These are phyloP conservation scores for Gentiana dahurica DNA, from an alignment of 257 asterid genomes.

Conservation along the genomic window DNA sequence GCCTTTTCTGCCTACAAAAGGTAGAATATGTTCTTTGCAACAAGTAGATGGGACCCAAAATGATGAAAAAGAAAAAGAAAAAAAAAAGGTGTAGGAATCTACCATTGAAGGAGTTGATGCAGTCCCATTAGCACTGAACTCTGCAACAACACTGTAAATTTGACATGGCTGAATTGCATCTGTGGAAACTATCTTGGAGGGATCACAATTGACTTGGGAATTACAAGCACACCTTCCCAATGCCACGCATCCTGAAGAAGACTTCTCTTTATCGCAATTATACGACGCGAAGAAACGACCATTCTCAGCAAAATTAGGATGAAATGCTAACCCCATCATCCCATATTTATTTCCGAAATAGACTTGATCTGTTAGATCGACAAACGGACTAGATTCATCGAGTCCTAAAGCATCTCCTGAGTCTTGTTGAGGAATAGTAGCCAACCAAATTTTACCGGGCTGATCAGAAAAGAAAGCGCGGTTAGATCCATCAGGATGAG, in stretches of 20 bases:
- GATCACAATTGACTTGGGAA: conserved; percentile 77
- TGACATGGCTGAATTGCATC: conserved; percentile 49
- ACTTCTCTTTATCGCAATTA: conserved; percentile 66
- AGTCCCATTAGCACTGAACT: conserved; percentile 72
- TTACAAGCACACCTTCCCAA: conserved; percentile 83
- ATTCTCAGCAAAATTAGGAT: conserved; percentile 57
- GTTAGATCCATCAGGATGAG: conserved; percentile 90
- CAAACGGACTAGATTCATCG: conserved; percentile 71
- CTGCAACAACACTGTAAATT: conserved; percentile 58
- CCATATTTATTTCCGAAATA: conserved; percentile 58
- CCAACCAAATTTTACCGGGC: conserved; percentile 78
- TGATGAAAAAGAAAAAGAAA: neutral
- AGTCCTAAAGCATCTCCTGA: conserved; percentile 51
- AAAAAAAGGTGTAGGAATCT: neutral
- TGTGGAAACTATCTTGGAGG: conserved; percentile 48
- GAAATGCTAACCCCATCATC: conserved; percentile 95
- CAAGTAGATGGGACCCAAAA: no score
- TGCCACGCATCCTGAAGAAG: conserved; percentile 52
- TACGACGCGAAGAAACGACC: conserved; percentile 93
- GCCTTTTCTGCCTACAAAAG: conserved; percentile 43
- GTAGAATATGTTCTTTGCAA: neutral
- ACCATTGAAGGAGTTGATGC: conserved; percentile 64
- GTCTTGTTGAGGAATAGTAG: conserved; percentile 74
- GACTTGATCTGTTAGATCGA: conserved; percentile 78
- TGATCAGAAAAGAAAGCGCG: conserved; percentile 75